Evolutionary conservation across 192 early-diverging fungal genomes (phyloP), one percentile per base, ranked within the genome.

Genomic region (Coemansia sp.): DNA sequence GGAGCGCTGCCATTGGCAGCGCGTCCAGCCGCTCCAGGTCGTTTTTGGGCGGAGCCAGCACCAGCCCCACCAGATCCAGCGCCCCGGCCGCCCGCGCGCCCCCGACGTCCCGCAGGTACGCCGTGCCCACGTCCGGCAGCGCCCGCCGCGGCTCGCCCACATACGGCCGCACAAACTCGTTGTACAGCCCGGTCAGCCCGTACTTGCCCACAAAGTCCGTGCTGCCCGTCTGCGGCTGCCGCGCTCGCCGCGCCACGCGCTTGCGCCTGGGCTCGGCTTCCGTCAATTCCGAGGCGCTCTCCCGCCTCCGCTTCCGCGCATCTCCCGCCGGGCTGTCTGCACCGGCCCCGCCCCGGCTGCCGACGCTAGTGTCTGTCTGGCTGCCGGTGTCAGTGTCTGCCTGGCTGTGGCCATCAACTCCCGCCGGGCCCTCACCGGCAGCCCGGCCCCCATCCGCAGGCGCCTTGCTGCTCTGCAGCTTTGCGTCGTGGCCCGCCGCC

Each of bases 141-240:
- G 54, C 42, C 47, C 41, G 63, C 2, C 23, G 34, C 8, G 28
- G 5, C 17, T 38, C 42, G 8, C 43, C 53, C 8, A 8, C 41
- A 11, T 75, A 75, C 12, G 71, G 71, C 11, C 64, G 71, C 34
- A 74, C 71, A 58, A 43, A 74, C 56, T 67, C 40, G 31, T 64
- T 39, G 48, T 74, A 74, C 35, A 74, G 52, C 22, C 31, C 48
- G 5, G 2, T 9, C 14, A 74, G 64, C 28, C 71, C 71, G 19
- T 59, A 60, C 29, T 36, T 43, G 48, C 19, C 48, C 14, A 74
- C 60, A 74, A 74, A 67, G 57, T 74, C 64, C 0, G 56, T 49
- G 36, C 55, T 55, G 34, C 71, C 71, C 11, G 71, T 74, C 39
- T 28, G 62, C 40, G 35, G 43, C 46, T 28, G 41, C 25, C 8